phyloP scores from a whole-genome alignment of 2,329 filamentous ascomycete species.

The Colletotrichum orchidophilum region DNA sequence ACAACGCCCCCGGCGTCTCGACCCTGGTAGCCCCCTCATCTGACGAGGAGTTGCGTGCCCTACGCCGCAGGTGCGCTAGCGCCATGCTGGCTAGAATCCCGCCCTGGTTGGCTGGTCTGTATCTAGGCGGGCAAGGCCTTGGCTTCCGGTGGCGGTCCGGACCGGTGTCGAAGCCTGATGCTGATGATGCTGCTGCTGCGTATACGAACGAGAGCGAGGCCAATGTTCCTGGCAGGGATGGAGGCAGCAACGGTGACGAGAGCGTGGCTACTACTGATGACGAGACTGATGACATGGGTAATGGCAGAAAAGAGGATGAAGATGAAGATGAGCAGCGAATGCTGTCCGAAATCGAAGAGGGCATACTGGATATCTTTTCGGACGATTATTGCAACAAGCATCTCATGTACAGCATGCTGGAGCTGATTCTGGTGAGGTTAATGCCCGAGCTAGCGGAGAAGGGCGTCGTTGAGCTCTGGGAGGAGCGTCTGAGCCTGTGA shows the following conservation, averaged over 20 bases:
- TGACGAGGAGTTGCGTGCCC: slow-evolving; percentile 66
- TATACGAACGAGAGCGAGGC: slow-evolving; percentile 5
- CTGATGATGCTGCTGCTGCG: background rate
- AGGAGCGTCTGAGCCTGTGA: slow-evolving; percentile 67
- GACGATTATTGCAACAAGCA: slow-evolving; percentile 95
- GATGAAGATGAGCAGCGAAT: slow-evolving; percentile 58
- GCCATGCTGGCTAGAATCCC: slow-evolving; percentile 62
- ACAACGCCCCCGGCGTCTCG: slow-evolving; percentile 77
- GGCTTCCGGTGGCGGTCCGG: slow-evolving; percentile 39
- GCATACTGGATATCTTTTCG: slow-evolving; percentile 77
- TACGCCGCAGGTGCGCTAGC: slow-evolving; percentile 74
- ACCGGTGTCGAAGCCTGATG: slow-evolving; percentile 26
- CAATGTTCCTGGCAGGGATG: background rate
- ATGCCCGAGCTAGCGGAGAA: slow-evolving; percentile 85
- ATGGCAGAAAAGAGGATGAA: slow-evolving; percentile 38
- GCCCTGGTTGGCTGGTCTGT: slow-evolving; percentile 57
- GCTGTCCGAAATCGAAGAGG: slow-evolving; percentile 67
- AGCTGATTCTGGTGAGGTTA: slow-evolving; percentile 81
- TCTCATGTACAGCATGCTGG: slow-evolving; percentile 82
- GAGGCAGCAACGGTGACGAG: slow-evolving; percentile 37
- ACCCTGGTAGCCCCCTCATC: slow-evolving; percentile 68
- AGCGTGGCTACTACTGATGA: slow-evolving; percentile 33
- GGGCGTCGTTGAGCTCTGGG: slow-evolving; percentile 76
- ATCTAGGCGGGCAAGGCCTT: slow-evolving; percentile 55
- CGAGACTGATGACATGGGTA: slow-evolving; percentile 13